These are phyloP conservation scores for Cutaneotrichosporon cyanovorans DNA, from an alignment of 1,284 basidiomycete species.

Conservation along the genomic window DNA sequence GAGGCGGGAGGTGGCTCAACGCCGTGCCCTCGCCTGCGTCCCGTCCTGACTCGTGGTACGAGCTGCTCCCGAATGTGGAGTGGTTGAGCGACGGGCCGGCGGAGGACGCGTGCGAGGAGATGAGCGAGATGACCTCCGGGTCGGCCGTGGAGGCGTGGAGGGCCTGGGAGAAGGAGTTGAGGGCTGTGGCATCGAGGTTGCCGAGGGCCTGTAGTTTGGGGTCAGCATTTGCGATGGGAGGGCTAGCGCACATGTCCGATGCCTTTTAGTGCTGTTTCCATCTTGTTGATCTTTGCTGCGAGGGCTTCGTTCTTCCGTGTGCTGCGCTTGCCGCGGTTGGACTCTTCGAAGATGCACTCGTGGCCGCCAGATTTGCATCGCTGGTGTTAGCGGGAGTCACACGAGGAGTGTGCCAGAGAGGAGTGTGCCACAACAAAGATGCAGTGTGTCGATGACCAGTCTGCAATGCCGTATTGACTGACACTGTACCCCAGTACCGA, in stretches of 20 bases:
- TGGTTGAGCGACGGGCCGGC: slow-evolving; percentile 25
- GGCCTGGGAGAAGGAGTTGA: slow-evolving; percentile 41
- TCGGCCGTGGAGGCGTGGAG: slow-evolving; percentile 31
- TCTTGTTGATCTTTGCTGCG: slow-evolving; percentile 77
- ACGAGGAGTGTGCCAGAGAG: too few relatives aligned
- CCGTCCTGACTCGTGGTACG: slow-evolving; percentile 14
- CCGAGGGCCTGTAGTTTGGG: slow-evolving; percentile 49
- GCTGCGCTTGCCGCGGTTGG: slow-evolving; percentile 84
- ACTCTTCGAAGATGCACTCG: slow-evolving; percentile 91
- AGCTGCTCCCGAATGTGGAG: background rate
- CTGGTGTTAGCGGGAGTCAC: slow-evolving; percentile 17
- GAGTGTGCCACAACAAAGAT: background rate
- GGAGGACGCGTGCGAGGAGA: slow-evolving; percentile 58
- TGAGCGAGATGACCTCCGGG: slow-evolving; percentile 67
- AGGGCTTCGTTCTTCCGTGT: slow-evolving; percentile 78
- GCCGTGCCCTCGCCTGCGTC: slow-evolving; percentile 7
- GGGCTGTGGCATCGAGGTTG: slow-evolving; percentile 60
- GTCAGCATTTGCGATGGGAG: background rate
- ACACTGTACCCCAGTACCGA: too few relatives aligned
- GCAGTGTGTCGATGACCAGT: too few relatives aligned
- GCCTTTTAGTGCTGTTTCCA: slow-evolving; percentile 78
- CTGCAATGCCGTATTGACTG: too few relatives aligned
- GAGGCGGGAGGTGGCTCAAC: slow-evolving; percentile 31
- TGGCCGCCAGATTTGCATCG: slow-evolving; percentile 63
- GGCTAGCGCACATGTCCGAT: slow-evolving; percentile 31